A percentile compares a stretch with the other conserved stretches of the same genome.
These are phyloP conservation scores for Hylodesmum podocarpum DNA, from an alignment of 306 rosid genomes.

Conservation along the genomic window DNA sequence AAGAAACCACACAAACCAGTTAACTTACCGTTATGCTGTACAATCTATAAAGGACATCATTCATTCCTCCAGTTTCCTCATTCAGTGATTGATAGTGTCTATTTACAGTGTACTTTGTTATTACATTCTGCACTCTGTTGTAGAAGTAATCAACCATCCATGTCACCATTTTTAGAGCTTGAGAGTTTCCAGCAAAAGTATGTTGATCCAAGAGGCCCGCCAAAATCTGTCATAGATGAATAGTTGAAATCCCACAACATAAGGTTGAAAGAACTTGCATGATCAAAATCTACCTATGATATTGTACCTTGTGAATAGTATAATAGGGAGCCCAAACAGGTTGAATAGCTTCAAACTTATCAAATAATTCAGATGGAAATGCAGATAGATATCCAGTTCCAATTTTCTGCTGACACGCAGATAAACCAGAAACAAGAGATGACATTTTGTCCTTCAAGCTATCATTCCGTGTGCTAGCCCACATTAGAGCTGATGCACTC, in stretches of 20 bases:
- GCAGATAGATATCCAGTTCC: slow-evolving; percentile 93
- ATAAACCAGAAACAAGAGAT: slow-evolving; percentile 51
- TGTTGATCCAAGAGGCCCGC: slow-evolving; percentile 92
- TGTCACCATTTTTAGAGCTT: slow-evolving; percentile 65
- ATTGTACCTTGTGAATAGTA: slow-evolving; percentile 93
- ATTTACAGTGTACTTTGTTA: slow-evolving; percentile 45
- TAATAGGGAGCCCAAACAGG: slow-evolving; percentile 94
- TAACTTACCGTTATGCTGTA: slow-evolving; percentile 66
- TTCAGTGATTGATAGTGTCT: slow-evolving; percentile 67
- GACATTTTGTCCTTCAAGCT: slow-evolving; percentile 62
- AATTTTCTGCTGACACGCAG: slow-evolving; percentile 71
- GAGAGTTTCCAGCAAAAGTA: slow-evolving; percentile 55
- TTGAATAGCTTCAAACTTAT: slow-evolving; percentile 58
- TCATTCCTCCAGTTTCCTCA: slow-evolving; percentile 98
- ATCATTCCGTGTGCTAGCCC: slow-evolving; percentile 76
- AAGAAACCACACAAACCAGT: neutral
- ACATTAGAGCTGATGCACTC: slow-evolving; percentile 86
- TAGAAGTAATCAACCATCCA: slow-evolving; percentile 92
- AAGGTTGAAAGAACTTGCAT: slow-evolving; percentile 19
- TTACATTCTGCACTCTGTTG: slow-evolving; percentile 78
- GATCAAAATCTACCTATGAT: neutral
- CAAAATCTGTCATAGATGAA: slow-evolving; percentile 58
- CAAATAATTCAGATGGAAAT: slow-evolving; percentile 73
- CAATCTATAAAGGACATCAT: slow-evolving; percentile 87
- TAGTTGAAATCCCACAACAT: neutral